phyloP scores from a whole-genome alignment of 495 filamentous ascomycete genomes.

The Talaromyces proteolyticus region DNA sequence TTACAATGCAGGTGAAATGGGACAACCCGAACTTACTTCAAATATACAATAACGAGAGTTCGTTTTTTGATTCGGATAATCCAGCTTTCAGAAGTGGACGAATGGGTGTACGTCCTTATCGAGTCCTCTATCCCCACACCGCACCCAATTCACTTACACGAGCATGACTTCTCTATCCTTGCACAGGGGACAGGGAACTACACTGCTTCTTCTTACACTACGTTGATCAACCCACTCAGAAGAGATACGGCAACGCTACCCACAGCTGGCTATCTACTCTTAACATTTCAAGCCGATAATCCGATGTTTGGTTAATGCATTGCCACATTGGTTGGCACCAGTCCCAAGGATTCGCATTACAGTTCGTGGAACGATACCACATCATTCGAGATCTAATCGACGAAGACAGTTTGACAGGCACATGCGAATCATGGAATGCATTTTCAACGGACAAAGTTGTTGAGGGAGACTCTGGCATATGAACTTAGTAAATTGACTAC shows the following conservation, averaged over 20 bases:
- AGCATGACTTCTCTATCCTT: constrained; percentile 20
- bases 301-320: constrained; percentile 50
- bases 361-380: constrained; percentile 37
- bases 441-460: not conserved
- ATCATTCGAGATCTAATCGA: constrained; percentile 27
- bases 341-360: constrained; percentile 34
- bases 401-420: not conserved
- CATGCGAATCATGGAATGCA: constrained; percentile 11
- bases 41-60: constrained; percentile 13
- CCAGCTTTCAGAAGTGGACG: constrained; percentile 35
- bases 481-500: constrained; percentile 13
- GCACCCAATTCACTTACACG: constrained; percentile 22
- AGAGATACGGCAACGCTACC: constrained; percentile 29
- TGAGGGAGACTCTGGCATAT: not conserved
- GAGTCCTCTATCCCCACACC: constrained; percentile 14
- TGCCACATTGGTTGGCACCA: constrained; percentile 49
- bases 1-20: constrained; percentile 22
- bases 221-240: not conserved
- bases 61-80: constrained; percentile 9
- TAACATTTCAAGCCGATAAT: constrained; percentile 50
- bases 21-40: constrained; percentile 19
- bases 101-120: constrained; percentile 51
- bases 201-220: constrained; percentile 13
- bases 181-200: constrained; percentile 13
- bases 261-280: constrained; percentile 34